Conservation (phyloP, 2,329 filamentous ascomycete genomes). For the Aspergillus brasiliensis region DNA sequence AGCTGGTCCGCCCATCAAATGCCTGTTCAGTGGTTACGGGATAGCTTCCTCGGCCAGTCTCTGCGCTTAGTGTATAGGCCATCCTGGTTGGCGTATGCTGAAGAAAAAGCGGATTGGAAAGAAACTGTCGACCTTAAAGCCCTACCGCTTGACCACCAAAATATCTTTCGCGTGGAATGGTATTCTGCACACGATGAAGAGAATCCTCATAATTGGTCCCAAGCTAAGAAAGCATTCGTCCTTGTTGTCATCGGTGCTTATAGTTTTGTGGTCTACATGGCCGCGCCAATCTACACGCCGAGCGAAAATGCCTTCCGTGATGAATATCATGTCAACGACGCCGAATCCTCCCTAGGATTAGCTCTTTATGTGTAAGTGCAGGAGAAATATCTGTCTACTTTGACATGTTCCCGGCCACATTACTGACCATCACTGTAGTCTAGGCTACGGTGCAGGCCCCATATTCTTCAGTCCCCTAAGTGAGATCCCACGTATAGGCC, state of each 20-base stretch:
- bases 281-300: constrained; percentile 49
- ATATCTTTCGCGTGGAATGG: constrained; percentile 53
- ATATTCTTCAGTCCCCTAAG: constrained; percentile 67
- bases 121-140: too few species aligned
- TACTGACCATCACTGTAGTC: constrained; percentile 11
- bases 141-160: too few species aligned
- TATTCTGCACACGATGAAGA: constrained; percentile 59
- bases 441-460: constrained; percentile 65
- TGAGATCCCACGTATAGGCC: constrained; percentile 60
- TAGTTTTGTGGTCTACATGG: constrained; percentile 54
- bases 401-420: too few species aligned
- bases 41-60: too few species aligned
- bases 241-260: constrained; percentile 19
- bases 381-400: too few species aligned
- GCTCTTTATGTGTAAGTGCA: constrained; percentile 56
- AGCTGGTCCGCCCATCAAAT: too few species aligned
- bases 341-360: constrained; percentile 59
- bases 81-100: too few species aligned
- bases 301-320: constrained; percentile 21
- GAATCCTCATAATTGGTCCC: constrained; percentile 64
- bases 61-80: too few species aligned
- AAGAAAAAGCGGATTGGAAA: too few species aligned
- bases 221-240: constrained; percentile 51
- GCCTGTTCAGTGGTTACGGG: too few species aligned
- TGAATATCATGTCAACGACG: constrained; percentile 51